Base-by-base conservation (phyloP, 176 grass and related monocot genomes). In the Guadua angustifolia region DNA sequence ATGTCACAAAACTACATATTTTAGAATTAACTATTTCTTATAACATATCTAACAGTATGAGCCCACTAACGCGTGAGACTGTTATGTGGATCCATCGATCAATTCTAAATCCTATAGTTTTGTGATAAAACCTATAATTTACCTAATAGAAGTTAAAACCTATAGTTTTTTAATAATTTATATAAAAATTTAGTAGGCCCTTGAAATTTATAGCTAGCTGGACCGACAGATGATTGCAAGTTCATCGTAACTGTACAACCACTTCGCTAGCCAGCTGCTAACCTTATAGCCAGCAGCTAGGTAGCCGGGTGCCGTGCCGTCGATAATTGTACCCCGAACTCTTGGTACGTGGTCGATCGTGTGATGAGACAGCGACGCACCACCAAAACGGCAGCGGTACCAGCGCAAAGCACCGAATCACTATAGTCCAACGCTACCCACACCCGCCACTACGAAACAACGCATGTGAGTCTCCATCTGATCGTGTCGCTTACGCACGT, bases 281-380 rank as follows among this genome's bases (percentile, higher is more conserved):
- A n/a, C 55, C 19, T n/a, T 49, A 64, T 46, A 29, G 29, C 24
- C 9, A 73, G 18, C 4, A 57, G 29, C 56, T 61, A 21, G 56
- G 1, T 7, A 33, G 49, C 4, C 33, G 9, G 49, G 55, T 46
- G 74, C n/a, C 60, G 71, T 43, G 71, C 38, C 38, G 11, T 22
- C n/a, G 38, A 73, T 62, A 25, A 21, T 9, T 24, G 19, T 79
- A 56, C 16, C 52, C 57, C 6, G 29, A 62, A 66, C 44, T 43
- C 7, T 32, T 32, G 53, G 63, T 6, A 4, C 39, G 16, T 56
- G 14, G 8, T 42, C 36, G 46, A 35, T 33, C 0, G 13, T 36
- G 46, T 18, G 7, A 44, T 18, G 33, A 13, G 73, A 78, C 55
- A 62, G 80, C 19, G 80, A 88, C 46, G 8, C 36, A 35, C 7